These are phyloP conservation scores for Mycena kentingensis DNA, from an alignment of 768 basidiomycete species.

Conservation along the genomic window DNA sequence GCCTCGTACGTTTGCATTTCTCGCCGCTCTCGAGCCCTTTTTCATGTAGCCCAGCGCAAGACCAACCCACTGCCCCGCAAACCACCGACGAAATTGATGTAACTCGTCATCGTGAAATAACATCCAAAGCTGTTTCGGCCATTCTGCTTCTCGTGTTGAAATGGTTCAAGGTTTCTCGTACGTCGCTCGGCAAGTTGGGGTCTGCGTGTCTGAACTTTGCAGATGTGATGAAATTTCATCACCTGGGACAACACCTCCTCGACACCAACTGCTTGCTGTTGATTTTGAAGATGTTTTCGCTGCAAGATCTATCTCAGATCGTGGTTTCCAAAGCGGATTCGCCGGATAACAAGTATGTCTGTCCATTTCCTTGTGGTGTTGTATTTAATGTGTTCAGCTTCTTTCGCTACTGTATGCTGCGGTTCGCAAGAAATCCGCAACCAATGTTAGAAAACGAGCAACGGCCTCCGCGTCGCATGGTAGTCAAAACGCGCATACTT, in stretches of 20 bases:
- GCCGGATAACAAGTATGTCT: conserved; percentile 73
- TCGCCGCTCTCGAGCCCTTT: conserved; percentile 25
- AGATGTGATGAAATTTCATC: conserved; percentile 99
- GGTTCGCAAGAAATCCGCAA: conserved; percentile 70
- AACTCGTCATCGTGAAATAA: conserved; percentile 94
- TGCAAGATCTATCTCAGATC: conserved; percentile 84
- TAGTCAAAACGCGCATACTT: conserved; percentile 55
- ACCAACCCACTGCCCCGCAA: conserved; percentile 65
- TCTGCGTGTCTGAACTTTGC: conserved; percentile 1
- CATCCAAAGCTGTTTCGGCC: conserved; percentile 94
- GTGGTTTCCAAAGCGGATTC: conserved; percentile 90
- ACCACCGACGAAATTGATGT: conserved; percentile 92
- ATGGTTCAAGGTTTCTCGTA: conserved; percentile 99
- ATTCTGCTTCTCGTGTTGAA: conserved; percentile 88
- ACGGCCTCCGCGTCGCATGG: conserved; percentile 59
- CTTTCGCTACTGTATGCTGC: conserved; percentile 88
- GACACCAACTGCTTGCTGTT: conserved; percentile 94
- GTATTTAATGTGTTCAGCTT: conserved; percentile 57
- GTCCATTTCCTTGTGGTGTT: neutral
- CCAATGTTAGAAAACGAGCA: conserved; percentile 62
- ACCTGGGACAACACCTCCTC: conserved; percentile 91
- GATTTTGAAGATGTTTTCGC: conserved; percentile 97
- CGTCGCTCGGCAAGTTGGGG: conserved; percentile 34
- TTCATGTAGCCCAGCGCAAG: conserved; percentile 46
- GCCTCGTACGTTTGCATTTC: conserved; percentile 68